Evolutionary conservation across 768 basidiomycete genomes (phyloP).

Genomic region (Leccinellum rugosiceps): DNA sequence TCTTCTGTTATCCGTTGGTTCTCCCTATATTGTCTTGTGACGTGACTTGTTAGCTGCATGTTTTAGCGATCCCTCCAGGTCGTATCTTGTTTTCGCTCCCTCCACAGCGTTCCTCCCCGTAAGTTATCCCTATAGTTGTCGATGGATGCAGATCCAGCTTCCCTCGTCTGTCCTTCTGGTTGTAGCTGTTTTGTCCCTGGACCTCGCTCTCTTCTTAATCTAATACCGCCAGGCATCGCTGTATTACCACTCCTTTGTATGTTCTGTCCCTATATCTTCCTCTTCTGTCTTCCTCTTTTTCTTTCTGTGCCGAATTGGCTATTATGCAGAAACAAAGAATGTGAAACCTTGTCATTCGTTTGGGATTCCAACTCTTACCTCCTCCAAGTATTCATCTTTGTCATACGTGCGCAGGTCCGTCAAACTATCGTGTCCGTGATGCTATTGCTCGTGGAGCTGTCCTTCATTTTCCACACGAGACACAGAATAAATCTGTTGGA

Average conservation of each 20-base stretch:
- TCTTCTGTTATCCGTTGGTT: conserved; percentile 12
- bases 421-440: not conserved
- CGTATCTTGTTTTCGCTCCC: conserved; percentile 4
- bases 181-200: conserved; percentile 1
- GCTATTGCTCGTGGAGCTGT: not conserved
- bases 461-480: not conserved
- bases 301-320: conserved; percentile 7
- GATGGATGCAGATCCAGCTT: conserved; percentile 11
- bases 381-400: not conserved
- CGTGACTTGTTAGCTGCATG: conserved; percentile 13
- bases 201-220: conserved; percentile 2
- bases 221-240: conserved; percentile 17
- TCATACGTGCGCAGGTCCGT: not conserved
- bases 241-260: conserved; percentile 28
- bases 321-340: conserved; percentile 13
- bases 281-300: not conserved
- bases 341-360: conserved; percentile 7
- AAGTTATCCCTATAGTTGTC: conserved; percentile 13
- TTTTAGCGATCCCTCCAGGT: conserved; percentile 5
- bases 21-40: conserved; percentile 8
- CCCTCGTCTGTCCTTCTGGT: not conserved
- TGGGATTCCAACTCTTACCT: not conserved
- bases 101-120: not conserved
- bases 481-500: not conserved
- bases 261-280: not conserved